Conservation (phyloP, 1,284 basidiomycete species). For the Ceratobasidium sp. region DNA sequence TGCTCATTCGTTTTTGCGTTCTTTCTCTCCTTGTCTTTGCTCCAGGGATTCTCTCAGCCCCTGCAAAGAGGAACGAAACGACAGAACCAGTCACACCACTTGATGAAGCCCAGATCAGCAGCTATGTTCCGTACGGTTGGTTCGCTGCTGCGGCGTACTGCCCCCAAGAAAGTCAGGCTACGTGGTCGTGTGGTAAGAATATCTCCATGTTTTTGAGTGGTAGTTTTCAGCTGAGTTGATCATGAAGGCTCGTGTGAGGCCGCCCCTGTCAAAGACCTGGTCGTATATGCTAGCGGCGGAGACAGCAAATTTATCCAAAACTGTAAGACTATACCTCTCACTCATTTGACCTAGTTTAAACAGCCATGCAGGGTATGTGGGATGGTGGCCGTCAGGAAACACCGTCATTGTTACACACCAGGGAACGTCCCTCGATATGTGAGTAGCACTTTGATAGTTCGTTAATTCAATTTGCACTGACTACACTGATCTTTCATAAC, state of each 20-base stretch:
- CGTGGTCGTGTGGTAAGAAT: conserved; percentile 1
- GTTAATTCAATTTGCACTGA: not conserved
- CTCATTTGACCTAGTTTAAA: not conserved
- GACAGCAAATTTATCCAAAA: conserved; percentile 7
- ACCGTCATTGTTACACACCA: conserved; percentile 20
- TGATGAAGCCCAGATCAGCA: not conserved
- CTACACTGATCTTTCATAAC: not conserved
- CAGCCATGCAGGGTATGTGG: conserved; percentile 22
- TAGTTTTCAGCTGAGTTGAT: not conserved
- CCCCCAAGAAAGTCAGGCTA: not conserved
- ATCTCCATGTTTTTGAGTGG: not conserved
- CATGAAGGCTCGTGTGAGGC: conserved; percentile 2
- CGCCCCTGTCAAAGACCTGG: conserved; percentile 5
- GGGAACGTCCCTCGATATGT: conserved; percentile 9
- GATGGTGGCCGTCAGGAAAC: conserved; percentile 30
- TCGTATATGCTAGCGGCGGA: conserved; percentile 24
- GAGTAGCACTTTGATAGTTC: not conserved
- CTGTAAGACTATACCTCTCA: not conserved
- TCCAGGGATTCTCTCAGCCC: not conserved
- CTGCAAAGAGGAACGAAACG: not conserved
- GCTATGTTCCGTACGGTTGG: conserved; percentile 1
- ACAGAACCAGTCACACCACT: not conserved
- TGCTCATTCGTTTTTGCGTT: not conserved
- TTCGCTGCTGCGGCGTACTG: conserved; percentile 12
- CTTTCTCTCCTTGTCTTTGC: not conserved